A percentile compares a stretch with the other conserved stretches of the same genome.
Evolutionary conservation across 768 basidiomycete species (phyloP).

Genomic region (Lactarius tabidus): DNA sequence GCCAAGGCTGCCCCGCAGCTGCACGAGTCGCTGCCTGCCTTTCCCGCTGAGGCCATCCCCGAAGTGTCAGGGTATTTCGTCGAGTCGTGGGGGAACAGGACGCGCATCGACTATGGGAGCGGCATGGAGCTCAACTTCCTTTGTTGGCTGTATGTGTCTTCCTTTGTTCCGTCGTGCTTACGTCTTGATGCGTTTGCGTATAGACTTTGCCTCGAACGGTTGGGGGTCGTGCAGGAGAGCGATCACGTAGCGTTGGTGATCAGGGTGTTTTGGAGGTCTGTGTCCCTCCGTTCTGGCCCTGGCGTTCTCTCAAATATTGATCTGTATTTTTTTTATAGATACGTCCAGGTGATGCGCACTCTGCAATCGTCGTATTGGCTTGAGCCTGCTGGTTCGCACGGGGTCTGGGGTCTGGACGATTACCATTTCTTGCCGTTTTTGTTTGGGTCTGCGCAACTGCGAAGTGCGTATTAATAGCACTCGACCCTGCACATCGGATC

Average conservation of each 20-base stretch:
- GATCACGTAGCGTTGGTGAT: slow-evolving; percentile 78
- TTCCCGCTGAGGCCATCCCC: slow-evolving; percentile 52
- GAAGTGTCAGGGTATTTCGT: slow-evolving; percentile 80
- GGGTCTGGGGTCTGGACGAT: slow-evolving; percentile 96
- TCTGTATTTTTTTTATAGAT: slow-evolving; percentile 35
- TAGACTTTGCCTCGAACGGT: slow-evolving; percentile 76
- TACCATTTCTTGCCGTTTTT: slow-evolving; percentile 95
- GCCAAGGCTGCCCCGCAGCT: slow-evolving; percentile 32
- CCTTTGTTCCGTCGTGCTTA: neutral
- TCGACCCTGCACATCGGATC: neutral
- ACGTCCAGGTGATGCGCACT: slow-evolving; percentile 74
- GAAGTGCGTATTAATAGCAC: slow-evolving; percentile 36
- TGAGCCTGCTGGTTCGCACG: slow-evolving; percentile 98
- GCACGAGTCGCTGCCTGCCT: slow-evolving; percentile 53
- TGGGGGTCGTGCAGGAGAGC: slow-evolving; percentile 56
- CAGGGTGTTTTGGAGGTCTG: slow-evolving; percentile 82
- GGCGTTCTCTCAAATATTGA: neutral
- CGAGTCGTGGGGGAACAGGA: slow-evolving; percentile 88
- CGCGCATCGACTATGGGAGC: slow-evolving; percentile 97
- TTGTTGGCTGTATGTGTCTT: slow-evolving; percentile 79
- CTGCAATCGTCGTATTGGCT: slow-evolving; percentile 96
- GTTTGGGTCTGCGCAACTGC: slow-evolving; percentile 78
- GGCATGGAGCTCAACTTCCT: slow-evolving; percentile 99
- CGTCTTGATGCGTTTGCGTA: neutral
- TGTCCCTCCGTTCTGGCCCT: neutral